Evolutionary conservation across 2,329 filamentous ascomycete species (phyloP), one percentile per base, ranked within the genome.

Genomic region (Aspergillus eucalypticola): DNA sequence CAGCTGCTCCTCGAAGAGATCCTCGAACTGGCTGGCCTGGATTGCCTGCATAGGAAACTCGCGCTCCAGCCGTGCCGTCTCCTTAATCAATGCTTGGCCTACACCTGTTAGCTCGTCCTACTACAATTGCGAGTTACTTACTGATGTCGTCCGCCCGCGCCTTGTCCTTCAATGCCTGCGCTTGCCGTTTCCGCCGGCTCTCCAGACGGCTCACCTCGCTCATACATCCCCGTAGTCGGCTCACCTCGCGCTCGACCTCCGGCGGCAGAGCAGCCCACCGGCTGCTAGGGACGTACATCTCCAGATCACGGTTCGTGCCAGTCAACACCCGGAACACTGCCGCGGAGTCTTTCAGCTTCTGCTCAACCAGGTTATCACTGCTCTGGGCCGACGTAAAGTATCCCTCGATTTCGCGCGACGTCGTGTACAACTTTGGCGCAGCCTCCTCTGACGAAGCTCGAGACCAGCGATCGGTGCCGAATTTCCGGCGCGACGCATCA

Each of bases 221-320:
- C 70, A 96, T 88, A 8, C 87, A 88, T 32, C 88, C 88, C 15
- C 95, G 87, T 48, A 99, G 79, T 60, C 87, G 86, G 51, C 87
- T 89, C 11, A 93, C 89, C 60, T 93, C 90, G 8, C 87, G 84
- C 73, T 96, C 92, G 7, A 98, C 84, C 25, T 89, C 85, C 21
- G 93, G 88, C 1, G 91, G 91, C 61, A 96, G 90, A 42, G 88
- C 88, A 7, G 90, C 88, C 59, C 89, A 86, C 49, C 91, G 84
- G 65, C 90, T 95, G 55, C 90, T 94, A 0, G 95, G 95, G 1
- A 99, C 93, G 69, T 90, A 96, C 54, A 93, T 90, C 76, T 96
- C 90, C 13, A 98, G 82, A 46, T 89, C 89, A 8, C 90, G 85
- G 69, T 96, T 91, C 0, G 90, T 86, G 1, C 92, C 91, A 0